A percentile compares a stretch with the other conserved stretches of the same genome.
Evolutionary conservation across 371 early-diverging fungal genomes (phyloP).

Genomic region (Nosema muscidifuracis): DNA sequence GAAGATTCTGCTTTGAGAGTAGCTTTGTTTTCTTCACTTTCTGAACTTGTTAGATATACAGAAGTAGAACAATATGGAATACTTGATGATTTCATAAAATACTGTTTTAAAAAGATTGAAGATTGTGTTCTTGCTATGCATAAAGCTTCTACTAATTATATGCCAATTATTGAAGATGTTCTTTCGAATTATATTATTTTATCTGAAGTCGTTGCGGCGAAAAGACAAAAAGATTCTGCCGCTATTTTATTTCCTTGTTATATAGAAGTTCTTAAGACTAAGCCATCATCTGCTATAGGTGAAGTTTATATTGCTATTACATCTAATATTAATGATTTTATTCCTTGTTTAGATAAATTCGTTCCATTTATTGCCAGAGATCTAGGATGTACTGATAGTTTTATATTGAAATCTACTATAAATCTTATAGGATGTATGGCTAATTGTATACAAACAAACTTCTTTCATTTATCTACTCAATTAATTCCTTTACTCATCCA

Average conservation of each 20-base stretch:
- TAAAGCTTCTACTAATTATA: constrained; percentile 15
- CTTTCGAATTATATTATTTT: constrained; percentile 53
- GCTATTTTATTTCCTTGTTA: constrained; percentile 28
- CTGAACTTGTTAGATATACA: constrained; percentile 33
- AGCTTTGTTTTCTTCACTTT: constrained; percentile 49
- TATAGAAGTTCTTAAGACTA: constrained; percentile 34
- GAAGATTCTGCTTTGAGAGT: constrained; percentile 45
- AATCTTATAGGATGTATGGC: constrained; percentile 57
- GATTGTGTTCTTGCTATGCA: constrained; percentile 27
- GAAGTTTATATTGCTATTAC: constrained; percentile 58
- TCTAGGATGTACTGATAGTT: constrained; percentile 21
- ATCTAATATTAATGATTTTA: constrained; percentile 36
- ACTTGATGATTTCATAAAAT: constrained; percentile 33
- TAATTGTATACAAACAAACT: constrained; percentile 48
- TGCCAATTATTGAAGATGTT: constrained; percentile 53
- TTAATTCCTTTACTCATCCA: constrained; percentile 45
- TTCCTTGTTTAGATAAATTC: constrained; percentile 26
- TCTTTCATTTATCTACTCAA: constrained; percentile 35
- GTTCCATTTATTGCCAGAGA: constrained; percentile 52
- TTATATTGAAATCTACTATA: constrained; percentile 42
- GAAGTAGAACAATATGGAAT: constrained; percentile 1
- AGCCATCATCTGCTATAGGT: constrained; percentile 18
- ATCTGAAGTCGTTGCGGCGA: constrained; percentile 25
- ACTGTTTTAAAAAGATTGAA: constrained; percentile 29
- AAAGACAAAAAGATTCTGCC: constrained; percentile 8